phyloP scores from a whole-genome alignment of 2,329 filamentous ascomycete genomes.

The Boeremia lycopersici region DNA sequence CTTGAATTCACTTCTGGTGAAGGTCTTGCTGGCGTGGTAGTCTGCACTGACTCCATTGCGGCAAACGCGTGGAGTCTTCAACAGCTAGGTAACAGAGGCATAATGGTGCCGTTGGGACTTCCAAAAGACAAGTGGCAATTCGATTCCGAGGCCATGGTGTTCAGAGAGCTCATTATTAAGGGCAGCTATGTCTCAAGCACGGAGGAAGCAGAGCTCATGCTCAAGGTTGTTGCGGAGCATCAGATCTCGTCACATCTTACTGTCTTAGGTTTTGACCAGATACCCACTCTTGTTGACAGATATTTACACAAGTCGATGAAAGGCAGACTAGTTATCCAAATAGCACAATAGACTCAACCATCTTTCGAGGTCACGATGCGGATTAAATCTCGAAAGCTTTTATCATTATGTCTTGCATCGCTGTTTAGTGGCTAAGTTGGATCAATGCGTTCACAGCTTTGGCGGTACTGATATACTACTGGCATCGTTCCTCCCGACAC shows the following conservation, averaged over 20 bases:
- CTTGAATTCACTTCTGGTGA: conserved; percentile 25
- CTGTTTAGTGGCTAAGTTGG: not conserved
- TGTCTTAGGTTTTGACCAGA: conserved; percentile 27
- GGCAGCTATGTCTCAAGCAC: conserved; percentile 35
- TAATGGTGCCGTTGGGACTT: conserved; percentile 33
- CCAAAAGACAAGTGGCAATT: conserved; percentile 35
- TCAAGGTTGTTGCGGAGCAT: conserved; percentile 28
- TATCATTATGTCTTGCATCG: not conserved
- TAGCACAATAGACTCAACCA: conserved; percentile 10
- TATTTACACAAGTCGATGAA: conserved; percentile 31
- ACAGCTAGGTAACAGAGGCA: conserved; percentile 28
- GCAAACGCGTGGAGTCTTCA: conserved; percentile 34
- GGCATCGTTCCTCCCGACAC: not conserved
- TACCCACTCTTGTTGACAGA: conserved; percentile 26
- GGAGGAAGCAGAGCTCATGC: conserved; percentile 32
- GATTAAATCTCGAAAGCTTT: not conserved
- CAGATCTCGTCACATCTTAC: conserved; percentile 31
- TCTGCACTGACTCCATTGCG: conserved; percentile 32
- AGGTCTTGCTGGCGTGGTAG: conserved; percentile 33
- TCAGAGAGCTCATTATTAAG: conserved; percentile 31
- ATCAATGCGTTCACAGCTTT: not conserved
- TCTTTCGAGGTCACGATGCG: not conserved
- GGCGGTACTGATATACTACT: not conserved
- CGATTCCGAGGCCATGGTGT: conserved; percentile 32
- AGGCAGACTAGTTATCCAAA: conserved; percentile 29